Base-by-base conservation (phyloP, 2,329 filamentous ascomycete genomes). In the Ophiostoma ulmi region DNA sequence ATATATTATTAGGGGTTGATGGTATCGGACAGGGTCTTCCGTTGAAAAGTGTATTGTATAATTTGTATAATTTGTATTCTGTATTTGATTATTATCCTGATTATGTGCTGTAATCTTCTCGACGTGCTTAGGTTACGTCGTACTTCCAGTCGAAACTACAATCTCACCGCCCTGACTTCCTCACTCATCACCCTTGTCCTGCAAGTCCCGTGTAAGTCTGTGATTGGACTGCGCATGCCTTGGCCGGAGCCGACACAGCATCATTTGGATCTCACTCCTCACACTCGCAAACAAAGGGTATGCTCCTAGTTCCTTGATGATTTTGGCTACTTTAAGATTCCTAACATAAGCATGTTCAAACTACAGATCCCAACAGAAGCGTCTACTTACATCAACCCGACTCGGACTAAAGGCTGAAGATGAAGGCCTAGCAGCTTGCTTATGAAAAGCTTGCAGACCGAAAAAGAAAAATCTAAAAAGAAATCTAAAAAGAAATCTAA, bases 111-210 rank as follows among this genome's bases (percentile, higher is more conserved):
- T 48, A 20, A 48, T 20, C 17, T 20, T 48, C 44, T n/a, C 38
- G 38, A 39, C 44, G 44, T 48, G 44, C 44, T 48, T 13, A 39
- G 8, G 38, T 48, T 58, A 58, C 52, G 52, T 58, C n/a, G 52
- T 26, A 58, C 26, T 58, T 20, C 5, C 10, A 58, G 22, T 58
- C 52, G 52, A 58, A 58, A 58, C 52, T 48, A 48, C 44, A 48
- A 58, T 58, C 52, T 58, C 52, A 58, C 52, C 52, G 52, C n/a
- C 52, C 11, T 58, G n/a, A 10, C 52, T 58, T 58, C n/a, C 11
- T 58, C 52, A 26, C 52, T 48, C 52, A 22, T 58, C 22, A 58
- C 52, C 52, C 52, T 26, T 58, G 52, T 26, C 22, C n/a, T 22
- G 52, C 52, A 22, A 58, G 52, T 58, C 52, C 52, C 52, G 22